Evolutionary conservation across 2,329 filamentous ascomycete species (phyloP), one percentile per base, ranked within the genome.

Genomic region (Scleromitrula shiraiana): DNA sequence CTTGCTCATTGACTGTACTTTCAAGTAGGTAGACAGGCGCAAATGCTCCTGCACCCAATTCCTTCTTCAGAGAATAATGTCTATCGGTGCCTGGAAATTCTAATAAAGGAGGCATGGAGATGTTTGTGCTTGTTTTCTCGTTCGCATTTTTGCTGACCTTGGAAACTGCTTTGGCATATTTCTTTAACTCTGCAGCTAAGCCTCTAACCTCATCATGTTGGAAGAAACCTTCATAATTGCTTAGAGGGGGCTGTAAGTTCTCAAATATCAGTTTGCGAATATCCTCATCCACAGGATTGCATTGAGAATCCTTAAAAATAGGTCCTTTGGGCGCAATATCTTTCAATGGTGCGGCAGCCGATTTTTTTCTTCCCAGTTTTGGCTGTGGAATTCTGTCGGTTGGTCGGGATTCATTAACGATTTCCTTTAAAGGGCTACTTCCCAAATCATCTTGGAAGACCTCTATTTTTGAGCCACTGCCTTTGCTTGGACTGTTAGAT

Each of bases 21-120:
- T 95, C 88, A 7, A 90, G 83, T 0, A 98, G 78, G 63, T 96
- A 98, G 2, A 98, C 93, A 0, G 93, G 91, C 0, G 91, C 93
- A 67, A 94, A 98, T 1, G 93, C 93, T 7, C 93, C 93, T 23
- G 89, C 87, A 1, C 93, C 93, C 10, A 98, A 79, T 64, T 97
- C 89, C 41, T 83, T 80, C 62, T 85, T 88, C 49, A 97, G 68
- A 1, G 79, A 83, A 65, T 96, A 98, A 35, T 75, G 77, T 32
- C 81, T 73, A 19, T 76, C 69, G 2, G 78, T 74, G 32, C 79
- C 79, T 0, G 78, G 73, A 51, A 96, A 86, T 35, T 78, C 71
- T 19, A 97, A 73, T 4, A 77, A 71, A 0, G 87, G 80, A 0
- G 80, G 75, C 36, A 77, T 70, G 1, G 75, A 68, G 2, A 80